Base-by-base conservation (phyloP, 78 protist species). In the Protostelium mycophagum region DNA sequence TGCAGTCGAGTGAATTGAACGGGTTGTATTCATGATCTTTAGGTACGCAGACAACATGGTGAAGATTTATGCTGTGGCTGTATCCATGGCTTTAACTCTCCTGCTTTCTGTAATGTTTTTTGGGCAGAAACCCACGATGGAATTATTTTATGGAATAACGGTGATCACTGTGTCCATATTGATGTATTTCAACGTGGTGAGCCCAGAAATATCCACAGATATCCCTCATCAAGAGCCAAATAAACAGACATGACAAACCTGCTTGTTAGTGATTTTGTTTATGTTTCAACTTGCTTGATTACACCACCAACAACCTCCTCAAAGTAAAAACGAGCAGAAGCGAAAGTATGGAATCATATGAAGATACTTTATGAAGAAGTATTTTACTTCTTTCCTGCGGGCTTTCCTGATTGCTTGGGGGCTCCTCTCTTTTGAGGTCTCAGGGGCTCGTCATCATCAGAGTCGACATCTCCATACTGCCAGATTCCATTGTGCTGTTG, bases 381-480 rank as follows among this genome's bases (percentile, higher is more conserved):
- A 1, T 83, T 28, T 10, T 31, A 83, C 73, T 51, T 31, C 85
- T 28, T 83, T 31, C 88, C 35, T 29, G n/a, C n/a, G n/a, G n/a
- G n/a, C n/a, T n/a, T n/a, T n/a, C n/a, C n/a, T n/a, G n/a, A n/a
- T n/a, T n/a, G n/a, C n/a, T 29, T 28, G 9, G 83, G 34, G 10
- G 28, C 39, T 28, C 83, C 83, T 28, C 63, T 88, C 5, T 28
- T 37, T 31, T 88, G 86, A 37, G 28, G 34, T 31, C 31, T 85
- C 84, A 83, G 84, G 5, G 39, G 90, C 63, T 90, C 93, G 37
- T 93, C 95, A 31, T 93, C 95, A 63, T 93, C 95, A 38, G 85
- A 63, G 1, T 83, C 92, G n/a, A 88, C 31, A 37, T 93, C 88
- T 87, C 95, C 95, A 37, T 83, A 37, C 29, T 37, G 85, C 90